These are phyloP conservation scores for Liriodendron chinense DNA, from an alignment of 164 flowering plant genomes.

Conservation along the genomic window DNA sequence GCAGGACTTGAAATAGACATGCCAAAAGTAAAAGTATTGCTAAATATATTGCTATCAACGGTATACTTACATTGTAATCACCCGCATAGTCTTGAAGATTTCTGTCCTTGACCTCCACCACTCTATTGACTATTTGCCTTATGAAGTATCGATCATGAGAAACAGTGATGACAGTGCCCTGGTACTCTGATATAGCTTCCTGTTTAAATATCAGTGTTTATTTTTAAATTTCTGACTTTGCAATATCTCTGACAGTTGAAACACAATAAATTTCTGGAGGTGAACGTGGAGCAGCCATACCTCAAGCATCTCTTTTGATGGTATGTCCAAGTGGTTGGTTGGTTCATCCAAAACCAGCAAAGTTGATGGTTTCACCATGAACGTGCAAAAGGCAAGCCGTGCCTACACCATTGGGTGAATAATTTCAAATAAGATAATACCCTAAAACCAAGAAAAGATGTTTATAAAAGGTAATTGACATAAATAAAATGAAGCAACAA, in stretches of 20 bases:
- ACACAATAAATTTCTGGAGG: not conserved
- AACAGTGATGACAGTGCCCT: slow-evolving; percentile 88
- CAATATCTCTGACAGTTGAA: not conserved
- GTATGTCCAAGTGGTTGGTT: slow-evolving; percentile 96
- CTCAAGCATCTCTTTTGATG: slow-evolving; percentile 99
- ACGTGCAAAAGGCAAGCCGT: slow-evolving; percentile 94
- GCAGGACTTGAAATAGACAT: not conserved
- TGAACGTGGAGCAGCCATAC: slow-evolving; percentile 27
- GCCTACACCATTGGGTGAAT: slow-evolving; percentile 41
- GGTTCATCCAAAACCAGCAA: slow-evolving; percentile 95
- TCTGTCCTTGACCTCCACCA: slow-evolving; percentile 79
- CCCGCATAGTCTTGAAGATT: slow-evolving; percentile 81
- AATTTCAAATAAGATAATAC: not conserved
- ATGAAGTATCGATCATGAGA: slow-evolving; percentile 96
- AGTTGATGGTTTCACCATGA: slow-evolving; percentile 97
- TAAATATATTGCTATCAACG: not conserved
- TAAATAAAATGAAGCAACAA: not conserved
- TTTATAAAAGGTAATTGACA: not conserved
- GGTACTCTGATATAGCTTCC: slow-evolving; percentile 91
- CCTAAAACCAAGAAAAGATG: not conserved
- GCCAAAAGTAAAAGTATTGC: not conserved
- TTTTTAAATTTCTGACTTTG: not conserved
- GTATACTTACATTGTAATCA: slow-evolving; percentile 81
- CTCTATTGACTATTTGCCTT: slow-evolving; percentile 91
- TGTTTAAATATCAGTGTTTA: slow-evolving; percentile 24